A percentile compares a stretch with the other conserved stretches of the same genome.
Evolutionary conservation across 768 basidiomycete genomes (phyloP).

Genomic region (Candolleomyces eurysporus): DNA sequence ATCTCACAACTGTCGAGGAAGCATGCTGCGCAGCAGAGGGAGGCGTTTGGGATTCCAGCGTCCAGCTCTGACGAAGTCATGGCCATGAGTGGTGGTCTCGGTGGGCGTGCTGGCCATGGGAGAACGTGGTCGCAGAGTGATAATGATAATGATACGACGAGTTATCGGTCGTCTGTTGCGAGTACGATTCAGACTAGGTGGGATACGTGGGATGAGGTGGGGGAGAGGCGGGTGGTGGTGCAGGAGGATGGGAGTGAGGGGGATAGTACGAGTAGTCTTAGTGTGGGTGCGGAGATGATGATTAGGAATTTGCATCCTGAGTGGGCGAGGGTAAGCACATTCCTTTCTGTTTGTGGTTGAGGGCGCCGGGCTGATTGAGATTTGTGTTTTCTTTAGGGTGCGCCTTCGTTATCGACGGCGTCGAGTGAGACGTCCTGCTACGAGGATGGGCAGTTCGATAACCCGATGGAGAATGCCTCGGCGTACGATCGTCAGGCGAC

Average conservation of each 20-base stretch:
- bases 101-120: too few species aligned
- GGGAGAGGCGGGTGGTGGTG: neutral
- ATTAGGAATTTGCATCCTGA: slow-evolving; percentile 1
- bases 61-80: slow-evolving; percentile 5
- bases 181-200: neutral
- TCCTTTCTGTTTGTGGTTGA: neutral
- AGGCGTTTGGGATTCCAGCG: slow-evolving; percentile 11
- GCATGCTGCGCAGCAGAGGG: slow-evolving; percentile 1
- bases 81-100: too few species aligned
- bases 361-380: neutral
- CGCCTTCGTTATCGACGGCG: neutral
- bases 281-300: neutral
- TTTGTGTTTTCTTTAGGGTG: neutral
- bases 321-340: neutral
- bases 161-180: neutral
- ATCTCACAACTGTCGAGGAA: neutral
- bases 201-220: too few species aligned
- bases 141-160: neutral
- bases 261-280: neutral
- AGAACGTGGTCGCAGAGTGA: neutral
- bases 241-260: neutral
- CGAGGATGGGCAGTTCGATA: neutral
- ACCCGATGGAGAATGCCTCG: neutral
- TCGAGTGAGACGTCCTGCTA: neutral
- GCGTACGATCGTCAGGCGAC: neutral